Evolutionary conservation across 176 grass and related monocot species (phyloP).

Genomic region (Phoenix roebelenii): DNA sequence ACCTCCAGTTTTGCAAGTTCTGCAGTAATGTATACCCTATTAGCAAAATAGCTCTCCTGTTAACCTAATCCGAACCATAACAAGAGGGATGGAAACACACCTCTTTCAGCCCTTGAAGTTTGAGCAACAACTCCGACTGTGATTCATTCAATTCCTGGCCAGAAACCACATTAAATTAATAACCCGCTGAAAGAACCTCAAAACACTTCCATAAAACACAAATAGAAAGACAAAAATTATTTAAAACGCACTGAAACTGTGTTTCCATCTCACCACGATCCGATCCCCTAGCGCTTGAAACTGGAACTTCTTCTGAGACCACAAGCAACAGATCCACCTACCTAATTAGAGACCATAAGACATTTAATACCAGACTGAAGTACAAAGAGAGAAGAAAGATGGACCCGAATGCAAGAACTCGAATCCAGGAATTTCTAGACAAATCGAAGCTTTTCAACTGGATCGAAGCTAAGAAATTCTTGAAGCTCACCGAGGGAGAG

Average conservation of each 20-base stretch:
- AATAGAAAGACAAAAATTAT: neutral
- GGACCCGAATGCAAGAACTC: too few species aligned
- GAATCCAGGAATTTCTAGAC: too few species aligned
- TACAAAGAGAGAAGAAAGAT: too few species aligned
- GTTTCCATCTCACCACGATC: conserved; percentile 14
- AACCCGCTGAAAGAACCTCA: neutral
- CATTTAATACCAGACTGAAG: too few species aligned
- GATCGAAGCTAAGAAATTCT: too few species aligned
- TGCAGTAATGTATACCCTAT: conserved; percentile 26
- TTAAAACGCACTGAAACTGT: neutral
- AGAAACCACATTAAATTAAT: conserved; percentile 7
- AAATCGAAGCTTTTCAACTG: too few species aligned
- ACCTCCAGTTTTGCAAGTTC: conserved; percentile 61
- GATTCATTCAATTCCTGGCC: conserved; percentile 61
- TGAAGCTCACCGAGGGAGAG: too few species aligned
- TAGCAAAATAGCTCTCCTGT: neutral
- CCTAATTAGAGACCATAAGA: too few species aligned
- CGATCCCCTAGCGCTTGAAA: conserved; percentile 20
- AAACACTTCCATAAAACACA: neutral
- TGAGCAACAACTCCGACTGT: conserved; percentile 39
- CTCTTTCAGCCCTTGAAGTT: conserved; percentile 57
- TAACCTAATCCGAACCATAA: too few species aligned
- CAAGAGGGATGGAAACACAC: conserved; percentile 1
- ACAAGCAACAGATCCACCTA: neutral
- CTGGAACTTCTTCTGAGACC: conserved; percentile 11